These are phyloP conservation scores for Panellus pusillus DNA, from an alignment of 768 basidiomycete genomes.

Conservation along the genomic window DNA sequence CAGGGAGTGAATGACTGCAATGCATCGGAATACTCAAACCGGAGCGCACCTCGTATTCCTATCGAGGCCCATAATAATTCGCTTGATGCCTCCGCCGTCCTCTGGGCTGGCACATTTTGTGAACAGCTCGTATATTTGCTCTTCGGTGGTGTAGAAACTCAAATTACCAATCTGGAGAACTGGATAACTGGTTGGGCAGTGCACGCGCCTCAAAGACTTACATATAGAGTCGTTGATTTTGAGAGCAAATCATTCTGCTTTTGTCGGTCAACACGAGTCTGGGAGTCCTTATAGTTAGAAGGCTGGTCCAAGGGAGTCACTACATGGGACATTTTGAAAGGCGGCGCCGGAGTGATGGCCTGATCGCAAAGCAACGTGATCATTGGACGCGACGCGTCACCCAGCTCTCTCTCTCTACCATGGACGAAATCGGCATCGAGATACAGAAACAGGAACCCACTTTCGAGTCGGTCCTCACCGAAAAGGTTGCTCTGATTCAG, in stretches of 20 bases:
- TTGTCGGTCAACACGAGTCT: slow-evolving; percentile 74
- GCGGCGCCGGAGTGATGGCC: slow-evolving; percentile 2
- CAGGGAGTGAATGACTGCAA: slow-evolving; percentile 5
- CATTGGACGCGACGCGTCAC: slow-evolving; percentile 36
- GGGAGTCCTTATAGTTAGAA: slow-evolving; percentile 96
- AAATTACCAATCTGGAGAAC: slow-evolving; percentile 76
- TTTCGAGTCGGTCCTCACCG: slow-evolving; percentile 82
- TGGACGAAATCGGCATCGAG: slow-evolving; percentile 92
- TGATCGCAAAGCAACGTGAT: slow-evolving; percentile 2
- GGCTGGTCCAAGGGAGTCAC: slow-evolving; percentile 86
- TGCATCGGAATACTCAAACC: background rate
- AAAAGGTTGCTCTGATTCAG: slow-evolving; percentile 84
- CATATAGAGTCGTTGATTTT: slow-evolving; percentile 89
- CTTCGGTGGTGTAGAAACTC: slow-evolving; percentile 94
- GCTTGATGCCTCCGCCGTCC: slow-evolving; percentile 87
- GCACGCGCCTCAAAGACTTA: slow-evolving; percentile 44
- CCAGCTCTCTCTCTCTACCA: slow-evolving; percentile 47
- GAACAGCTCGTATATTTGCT: slow-evolving; percentile 94
- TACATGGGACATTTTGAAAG: slow-evolving; percentile 72
- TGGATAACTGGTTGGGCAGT: slow-evolving; percentile 14
- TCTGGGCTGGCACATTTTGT: slow-evolving; percentile 86
- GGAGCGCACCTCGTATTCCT: slow-evolving; percentile 75
- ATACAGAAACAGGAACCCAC: slow-evolving; percentile 89
- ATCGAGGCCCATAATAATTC: slow-evolving; percentile 94
- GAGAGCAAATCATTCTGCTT: slow-evolving; percentile 78